phyloP scores from a whole-genome alignment of 768 basidiomycete species.

The Lentinus brumalis region DNA sequence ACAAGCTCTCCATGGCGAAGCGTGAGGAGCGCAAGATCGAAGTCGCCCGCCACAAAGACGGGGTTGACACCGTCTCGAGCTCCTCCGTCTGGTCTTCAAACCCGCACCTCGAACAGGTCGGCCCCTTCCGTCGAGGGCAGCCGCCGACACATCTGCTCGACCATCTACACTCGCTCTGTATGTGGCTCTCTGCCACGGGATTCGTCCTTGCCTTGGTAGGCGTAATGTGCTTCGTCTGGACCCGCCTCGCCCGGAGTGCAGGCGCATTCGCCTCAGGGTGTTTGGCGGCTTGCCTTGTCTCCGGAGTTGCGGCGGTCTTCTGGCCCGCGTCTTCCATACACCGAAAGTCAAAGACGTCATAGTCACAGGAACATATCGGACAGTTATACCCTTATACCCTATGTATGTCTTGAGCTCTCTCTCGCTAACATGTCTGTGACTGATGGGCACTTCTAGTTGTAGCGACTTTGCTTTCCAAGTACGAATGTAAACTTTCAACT shows the following conservation, averaged over 20 bases:
- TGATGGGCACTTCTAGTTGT: no score
- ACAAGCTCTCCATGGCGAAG: conserved; percentile 55
- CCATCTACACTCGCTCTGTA: conserved; percentile 51
- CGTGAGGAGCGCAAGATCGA: conserved; percentile 45
- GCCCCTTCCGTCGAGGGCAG: conserved; percentile 40
- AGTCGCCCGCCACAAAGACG: conserved; percentile 19
- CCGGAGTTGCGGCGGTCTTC: conserved; percentile 14
- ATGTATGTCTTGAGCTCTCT: neutral
- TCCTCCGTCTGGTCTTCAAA: conserved; percentile 36
- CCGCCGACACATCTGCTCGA: conserved; percentile 49
- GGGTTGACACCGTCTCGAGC: neutral
- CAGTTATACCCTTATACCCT: neutral
- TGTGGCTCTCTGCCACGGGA: conserved; percentile 47
- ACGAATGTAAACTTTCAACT: no score
- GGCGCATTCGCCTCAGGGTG: conserved; percentile 44
- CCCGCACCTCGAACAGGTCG: conserved; percentile 54
- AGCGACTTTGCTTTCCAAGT: no score
- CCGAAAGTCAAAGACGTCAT: neutral
- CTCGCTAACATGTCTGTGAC: no score
- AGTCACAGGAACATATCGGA: neutral
- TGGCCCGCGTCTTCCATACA: neutral
- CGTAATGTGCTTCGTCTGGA: conserved; percentile 54
- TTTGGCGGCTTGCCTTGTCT: conserved; percentile 38
- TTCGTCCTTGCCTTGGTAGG: conserved; percentile 53
- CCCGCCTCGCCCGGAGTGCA: conserved; percentile 44